Percentiles rank a stretch among this genome's conserved stretches.
phyloP scores from a whole-genome alignment of 2,329 filamentous ascomycete genomes.

The Aureobasidium sp. region DNA sequence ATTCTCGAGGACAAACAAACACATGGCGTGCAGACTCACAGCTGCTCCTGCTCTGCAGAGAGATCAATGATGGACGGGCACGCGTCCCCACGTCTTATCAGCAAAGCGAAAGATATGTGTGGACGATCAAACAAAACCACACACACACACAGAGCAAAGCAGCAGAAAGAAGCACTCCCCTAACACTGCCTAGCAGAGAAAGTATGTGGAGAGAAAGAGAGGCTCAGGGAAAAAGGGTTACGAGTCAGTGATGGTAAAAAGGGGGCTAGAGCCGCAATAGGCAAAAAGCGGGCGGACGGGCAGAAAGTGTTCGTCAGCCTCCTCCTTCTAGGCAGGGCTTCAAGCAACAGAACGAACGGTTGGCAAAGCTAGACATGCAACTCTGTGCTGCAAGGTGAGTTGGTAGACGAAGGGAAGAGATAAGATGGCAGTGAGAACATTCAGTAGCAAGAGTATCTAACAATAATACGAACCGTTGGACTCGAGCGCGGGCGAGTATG shows the following conservation, averaged over 20 bases:
- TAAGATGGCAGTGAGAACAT: too few species aligned
- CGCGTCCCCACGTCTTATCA: not conserved
- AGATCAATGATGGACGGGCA: not conserved
- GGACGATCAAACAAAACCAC: not conserved
- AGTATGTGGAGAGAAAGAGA: too few species aligned
- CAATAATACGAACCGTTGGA: too few species aligned
- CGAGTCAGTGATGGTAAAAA: not conserved
- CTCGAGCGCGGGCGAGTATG: not conserved
- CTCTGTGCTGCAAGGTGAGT: not conserved
- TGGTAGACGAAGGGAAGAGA: not conserved
- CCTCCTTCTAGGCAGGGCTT: not conserved
- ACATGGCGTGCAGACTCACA: not conserved
- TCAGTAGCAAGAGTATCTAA: too few species aligned
- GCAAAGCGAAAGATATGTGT: not conserved
- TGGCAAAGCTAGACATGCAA: not conserved
- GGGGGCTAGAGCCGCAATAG: slow-evolving; percentile 1
- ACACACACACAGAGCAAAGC: not conserved
- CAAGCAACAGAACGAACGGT: not conserved
- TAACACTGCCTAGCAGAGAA: too few species aligned
- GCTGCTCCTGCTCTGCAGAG: not conserved
- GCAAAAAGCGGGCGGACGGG: not conserved
- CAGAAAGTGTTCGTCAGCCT: slow-evolving; percentile 8
- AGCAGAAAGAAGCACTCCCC: too few species aligned
- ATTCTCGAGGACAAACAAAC: not conserved
- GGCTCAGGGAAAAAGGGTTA: not conserved